Base-by-base conservation (phyloP, 2,329 filamentous ascomycete species). In the Penicillium crustosum region DNA sequence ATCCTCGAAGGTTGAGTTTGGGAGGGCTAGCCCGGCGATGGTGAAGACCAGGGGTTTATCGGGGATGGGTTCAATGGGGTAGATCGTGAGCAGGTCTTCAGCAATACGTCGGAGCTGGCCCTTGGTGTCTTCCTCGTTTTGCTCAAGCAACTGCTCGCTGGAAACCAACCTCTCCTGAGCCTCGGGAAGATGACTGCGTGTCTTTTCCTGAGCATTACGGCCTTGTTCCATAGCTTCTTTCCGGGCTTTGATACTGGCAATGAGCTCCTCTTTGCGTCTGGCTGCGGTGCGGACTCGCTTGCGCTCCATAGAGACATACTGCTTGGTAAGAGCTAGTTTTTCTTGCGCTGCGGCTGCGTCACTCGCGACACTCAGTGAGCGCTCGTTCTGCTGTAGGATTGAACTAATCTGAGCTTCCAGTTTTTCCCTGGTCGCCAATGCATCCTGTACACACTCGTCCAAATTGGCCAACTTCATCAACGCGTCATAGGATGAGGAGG, bases 71-170 rank as follows among this genome's bases (percentile, higher is more conserved):
- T 86, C 84, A 58, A 99, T 96, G 4, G 89, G 87, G 70, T 93
- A 97, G 56, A 97, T 90, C 27, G 80, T 78, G 13, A 86, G 79
- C 0, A 99, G 80, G 63, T 96, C 92, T 64, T 94, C 88, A 72
- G 91, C 93, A 55, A 97, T 90, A 36, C 94, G 88, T 15, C 93
- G 86, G 23, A 93, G 85, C 73, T 97, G 94, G n/a, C 89, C 91
- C 57, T 83, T 86, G n/a, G 91, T 89, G 21, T 86, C 84, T 50
- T 88, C 86, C 17, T 66, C 66, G 42, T 81, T 86, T 48, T 81
- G 75, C 4, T 80, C 78, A 0, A 89, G 74, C 1, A 88, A 77
- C 6, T 78, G 74, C 36, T 80, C 80, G 13, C 85, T 86, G 0
- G 83, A 77, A 0, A 77, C 71, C 33, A 93, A 78, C 63, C 87